A percentile compares a stretch with the other conserved stretches of the same genome.
Evolutionary conservation across 306 rosid genomes (phyloP).

Genomic region (Alnus glutinosa): DNA sequence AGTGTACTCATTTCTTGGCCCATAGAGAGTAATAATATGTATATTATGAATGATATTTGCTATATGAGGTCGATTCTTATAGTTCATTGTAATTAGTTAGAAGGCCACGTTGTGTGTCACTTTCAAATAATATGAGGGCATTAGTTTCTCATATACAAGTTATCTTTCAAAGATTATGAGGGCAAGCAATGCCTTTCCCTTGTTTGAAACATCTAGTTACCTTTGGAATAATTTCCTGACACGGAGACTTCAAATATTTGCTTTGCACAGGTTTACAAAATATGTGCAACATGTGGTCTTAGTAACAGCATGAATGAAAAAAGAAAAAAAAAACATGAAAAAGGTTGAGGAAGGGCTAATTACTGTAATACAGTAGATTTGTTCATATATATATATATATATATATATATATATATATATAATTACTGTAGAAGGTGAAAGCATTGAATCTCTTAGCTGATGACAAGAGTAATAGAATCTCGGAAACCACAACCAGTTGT

Average conservation of each 20-base stretch:
- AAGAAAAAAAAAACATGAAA: not conserved
- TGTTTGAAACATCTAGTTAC: not conserved
- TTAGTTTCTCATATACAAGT: not conserved
- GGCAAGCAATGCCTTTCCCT: not conserved
- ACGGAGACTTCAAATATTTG: not conserved
- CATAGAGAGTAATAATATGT: not conserved
- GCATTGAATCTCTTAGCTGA: too few relatives aligned
- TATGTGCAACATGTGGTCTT: not conserved
- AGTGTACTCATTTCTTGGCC: not conserved
- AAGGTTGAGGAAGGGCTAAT: not conserved
- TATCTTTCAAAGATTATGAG: not conserved
- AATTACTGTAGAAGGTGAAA: too few relatives aligned
- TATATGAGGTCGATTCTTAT: not conserved
- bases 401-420: not conserved
- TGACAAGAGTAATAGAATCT: not conserved
- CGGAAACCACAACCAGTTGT: not conserved
- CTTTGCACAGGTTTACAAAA: not conserved
- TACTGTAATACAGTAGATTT: not conserved
- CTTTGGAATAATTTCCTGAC: not conserved
- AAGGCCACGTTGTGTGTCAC: not conserved
- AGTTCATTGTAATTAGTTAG: not conserved
- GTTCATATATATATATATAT: not conserved
- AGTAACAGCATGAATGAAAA: not conserved
- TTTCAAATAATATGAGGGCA: not conserved
- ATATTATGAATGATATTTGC: not conserved